These are phyloP conservation scores for Candida ipomoeae DNA, from an alignment of 805 yeast species.

Conservation along the genomic window DNA sequence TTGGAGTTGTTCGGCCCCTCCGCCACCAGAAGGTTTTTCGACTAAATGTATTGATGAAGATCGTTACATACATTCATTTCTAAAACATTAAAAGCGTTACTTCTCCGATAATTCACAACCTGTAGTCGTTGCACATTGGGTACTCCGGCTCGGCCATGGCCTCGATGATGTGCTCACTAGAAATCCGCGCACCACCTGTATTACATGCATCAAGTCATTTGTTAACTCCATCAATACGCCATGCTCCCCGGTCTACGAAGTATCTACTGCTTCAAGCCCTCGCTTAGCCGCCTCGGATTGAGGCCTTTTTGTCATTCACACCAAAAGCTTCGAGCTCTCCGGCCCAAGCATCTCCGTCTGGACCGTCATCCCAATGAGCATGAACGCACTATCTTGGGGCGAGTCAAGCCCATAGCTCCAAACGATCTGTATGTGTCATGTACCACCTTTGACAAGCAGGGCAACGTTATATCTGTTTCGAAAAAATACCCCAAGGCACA, in stretches of 20 bases:
- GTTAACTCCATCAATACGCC: background rate
- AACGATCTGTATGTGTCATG: constrained; percentile 61
- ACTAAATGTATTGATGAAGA: constrained; percentile 36
- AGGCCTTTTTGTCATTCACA: background rate
- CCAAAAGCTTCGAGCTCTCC: background rate
- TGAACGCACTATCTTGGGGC: constrained; percentile 6
- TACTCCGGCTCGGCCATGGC: background rate
- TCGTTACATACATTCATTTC: constrained; percentile 5
- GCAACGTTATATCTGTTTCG: constrained; percentile 66
- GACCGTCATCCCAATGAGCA: constrained; percentile 1
- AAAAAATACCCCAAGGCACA: constrained; percentile 70
- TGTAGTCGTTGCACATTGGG: background rate
- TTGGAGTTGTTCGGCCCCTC: constrained; percentile 86
- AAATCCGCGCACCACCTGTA: background rate
- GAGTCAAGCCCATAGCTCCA: constrained; percentile 43
- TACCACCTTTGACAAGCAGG: constrained; percentile 70
- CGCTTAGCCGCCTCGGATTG: background rate
- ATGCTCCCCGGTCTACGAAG: constrained; percentile 1
- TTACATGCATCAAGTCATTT: background rate
- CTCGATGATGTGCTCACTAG: background rate
- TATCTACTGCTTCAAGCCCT: background rate
- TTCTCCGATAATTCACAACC: background rate
- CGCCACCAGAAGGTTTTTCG: constrained; percentile 83
- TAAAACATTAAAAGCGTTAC: background rate
- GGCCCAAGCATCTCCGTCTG: background rate